Percentiles rank a stretch among this genome's conserved stretches.
Conservation (phyloP, 2,329 filamentous ascomycete genomes). For the Lachnellula arida region DNA sequence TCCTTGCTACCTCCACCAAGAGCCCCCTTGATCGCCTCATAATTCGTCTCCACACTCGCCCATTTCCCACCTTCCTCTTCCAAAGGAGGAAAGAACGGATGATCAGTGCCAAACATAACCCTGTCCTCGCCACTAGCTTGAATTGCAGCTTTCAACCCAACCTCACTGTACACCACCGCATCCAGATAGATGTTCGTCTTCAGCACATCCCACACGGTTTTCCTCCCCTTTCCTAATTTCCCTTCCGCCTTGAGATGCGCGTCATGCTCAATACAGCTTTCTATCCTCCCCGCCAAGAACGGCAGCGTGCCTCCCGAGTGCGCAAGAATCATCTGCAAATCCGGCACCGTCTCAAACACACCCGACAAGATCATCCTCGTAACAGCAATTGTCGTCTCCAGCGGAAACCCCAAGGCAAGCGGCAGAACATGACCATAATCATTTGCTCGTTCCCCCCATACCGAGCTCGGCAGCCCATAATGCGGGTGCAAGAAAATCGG, state of each 20-base stretch:
- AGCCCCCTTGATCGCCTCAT: slow-evolving; percentile 48
- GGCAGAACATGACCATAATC: slow-evolving; percentile 87
- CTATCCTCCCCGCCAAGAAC: slow-evolving; percentile 81
- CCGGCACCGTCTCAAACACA: slow-evolving; percentile 71
- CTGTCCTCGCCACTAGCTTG: slow-evolving; percentile 64
- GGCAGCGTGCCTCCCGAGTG: slow-evolving; percentile 87
- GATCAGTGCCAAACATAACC: slow-evolving; percentile 77
- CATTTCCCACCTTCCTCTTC: slow-evolving; percentile 60
- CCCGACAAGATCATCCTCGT: slow-evolving; percentile 82
- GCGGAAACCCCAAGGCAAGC: slow-evolving; percentile 79
- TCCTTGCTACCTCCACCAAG: slow-evolving; percentile 43
- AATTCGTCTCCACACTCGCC: slow-evolving; percentile 62
- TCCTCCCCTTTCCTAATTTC: slow-evolving; percentile 44
- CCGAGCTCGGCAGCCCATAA: slow-evolving; percentile 76
- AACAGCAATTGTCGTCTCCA: slow-evolving; percentile 90
- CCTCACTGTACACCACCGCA: slow-evolving; percentile 76
- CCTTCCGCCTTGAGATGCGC: slow-evolving; percentile 65
- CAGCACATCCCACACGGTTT: slow-evolving; percentile 59
- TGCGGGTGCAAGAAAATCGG: slow-evolving; percentile 86
- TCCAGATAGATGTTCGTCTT: slow-evolving; percentile 81
- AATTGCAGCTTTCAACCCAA: slow-evolving; percentile 67
- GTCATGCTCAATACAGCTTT: slow-evolving; percentile 83
- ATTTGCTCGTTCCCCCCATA: slow-evolving; percentile 67
- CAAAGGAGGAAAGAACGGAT: slow-evolving; percentile 80
- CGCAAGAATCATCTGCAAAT: slow-evolving; percentile 71